Evolutionary conservation across 805 yeast genomes (phyloP), one percentile per base, ranked within the genome.

Genomic region (Sporopachydermia quercuum): DNA sequence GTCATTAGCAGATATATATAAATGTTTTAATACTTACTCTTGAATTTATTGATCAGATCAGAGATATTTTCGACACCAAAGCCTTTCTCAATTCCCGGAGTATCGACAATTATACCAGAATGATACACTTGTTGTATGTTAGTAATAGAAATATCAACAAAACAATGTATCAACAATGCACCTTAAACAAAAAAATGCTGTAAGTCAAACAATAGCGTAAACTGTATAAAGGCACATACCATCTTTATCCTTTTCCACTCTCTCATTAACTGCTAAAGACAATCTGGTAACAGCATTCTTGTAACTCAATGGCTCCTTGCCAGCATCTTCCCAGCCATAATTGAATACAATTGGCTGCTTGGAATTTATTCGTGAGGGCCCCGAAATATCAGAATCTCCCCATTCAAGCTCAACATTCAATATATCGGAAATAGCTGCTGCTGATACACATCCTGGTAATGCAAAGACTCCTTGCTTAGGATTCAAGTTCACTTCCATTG

Each of bases 291-390:
- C 46, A 35, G 65, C 63, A 38, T 64, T 59, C 44, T 68, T 65
- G 59, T 72, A 85, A 39, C 68, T 63, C 35, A 66, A 68, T 35
- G 68, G 53, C 54, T 85, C 85, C 8, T 74, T 77, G 1, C 58
- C 47, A 8, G 73, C 65, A 30, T 63, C 58, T 38, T 77, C 82
- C 40, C 77, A 66, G 0, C 97, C 98, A 57, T 66, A 85, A 50
- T 70, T 76, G 50, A 80, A 78, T 5, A 81, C 89, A n/a, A 80
- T 55, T 0, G 97, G 96, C 56, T 84, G 93, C 54, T 84, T 83
- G n/a, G 83, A 82, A 54, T 82, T 87, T 1, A 56, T 46, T 4
- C 49, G 46, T 2, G 64, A 50, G 1, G 66, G 66, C 1, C 65
- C 62, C 45, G 79, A 75, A 44, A 68, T 62, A 1, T 87, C 75